Base-by-base conservation (phyloP, 306 rosid species). In the Neltuma alba region DNA sequence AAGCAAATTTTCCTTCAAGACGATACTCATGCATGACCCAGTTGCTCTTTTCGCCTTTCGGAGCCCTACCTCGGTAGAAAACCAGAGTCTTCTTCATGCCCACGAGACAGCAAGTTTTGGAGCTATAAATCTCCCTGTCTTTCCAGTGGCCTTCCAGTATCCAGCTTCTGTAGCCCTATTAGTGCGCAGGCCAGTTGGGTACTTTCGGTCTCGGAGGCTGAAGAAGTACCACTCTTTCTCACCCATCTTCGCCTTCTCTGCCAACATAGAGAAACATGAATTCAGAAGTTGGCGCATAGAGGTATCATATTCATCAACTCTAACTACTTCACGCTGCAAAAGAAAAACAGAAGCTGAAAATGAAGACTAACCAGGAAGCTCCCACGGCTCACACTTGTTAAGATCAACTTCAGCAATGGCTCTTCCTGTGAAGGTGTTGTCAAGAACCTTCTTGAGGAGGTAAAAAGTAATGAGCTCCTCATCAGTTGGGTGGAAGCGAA, bases 21-120 rank as follows among this genome's bases (percentile, higher is more conserved):
- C 99, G 94, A 63, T 95, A 95, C 82, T 95, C 99, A 74, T 95
- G 99, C 98, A 95, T 95, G 72, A 95, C 94, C 99, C 99, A 95
- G 82, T 95, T 95, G 65, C 92, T 89, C 40, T 96, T 96, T 45
- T 90, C 94, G 1, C 98, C 99, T 81, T 96, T 96, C 0, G 99
- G 98, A 13, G 99, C 99, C 78, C 99, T 87, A 0, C 99, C 99
- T 44, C 96, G 58, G 81, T 96, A 96, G 66, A 93, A 96, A 21
- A 96, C 98, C 70, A 96, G 72, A 6, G 99, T 96, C 81, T 96
- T 96, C 96, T 96, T 96, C 99, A 96, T 96, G 1, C 99, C 99
- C 2, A 96, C 94, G 1, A 96, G 87, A 1, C 89, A 86, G n/a
- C 88, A 88, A 3, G 92, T 89, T 52, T 86, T 96, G 0, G 95